phyloP scores from a whole-genome alignment of 176 grass and related monocot species.

The Avena insularis region DNA sequence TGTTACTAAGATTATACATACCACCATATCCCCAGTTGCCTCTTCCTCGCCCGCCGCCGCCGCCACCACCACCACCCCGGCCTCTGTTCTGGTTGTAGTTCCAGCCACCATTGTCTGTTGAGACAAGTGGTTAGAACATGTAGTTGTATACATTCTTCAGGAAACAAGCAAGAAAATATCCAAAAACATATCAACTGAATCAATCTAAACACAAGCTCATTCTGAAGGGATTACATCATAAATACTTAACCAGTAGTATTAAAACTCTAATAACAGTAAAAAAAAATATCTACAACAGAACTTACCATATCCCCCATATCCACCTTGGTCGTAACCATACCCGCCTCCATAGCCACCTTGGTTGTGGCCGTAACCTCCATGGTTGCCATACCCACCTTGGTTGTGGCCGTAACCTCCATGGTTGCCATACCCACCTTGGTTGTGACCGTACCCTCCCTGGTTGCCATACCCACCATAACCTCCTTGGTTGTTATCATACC shows the following conservation, averaged over 20 bases:
- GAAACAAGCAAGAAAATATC: background rate
- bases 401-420: slow-evolving; percentile 33
- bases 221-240: background rate
- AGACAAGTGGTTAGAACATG: slow-evolving; percentile 31
- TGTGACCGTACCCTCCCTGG: slow-evolving; percentile 69
- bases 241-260: background rate
- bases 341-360: slow-evolving; percentile 74
- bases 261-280: slow-evolving; percentile 31
- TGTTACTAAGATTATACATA: slow-evolving; percentile 52
- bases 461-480: slow-evolving; percentile 72
- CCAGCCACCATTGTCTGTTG: slow-evolving; percentile 82
- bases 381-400: slow-evolving; percentile 58
- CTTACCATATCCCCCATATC: slow-evolving; percentile 75
- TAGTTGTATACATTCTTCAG: background rate
- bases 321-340: slow-evolving; percentile 85
- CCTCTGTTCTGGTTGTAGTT: slow-evolving; percentile 67
- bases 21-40: slow-evolving; percentile 79
- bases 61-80: slow-evolving; percentile 46
- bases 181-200: slow-evolving; percentile 29
- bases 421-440: slow-evolving; percentile 68
- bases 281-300: slow-evolving; percentile 25
- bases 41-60: slow-evolving; percentile 66
- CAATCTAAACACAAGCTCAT: background rate
- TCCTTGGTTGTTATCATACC: slow-evolving; percentile 73
- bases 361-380: slow-evolving; percentile 72